A percentile compares a stretch with the other conserved stretches of the same genome.
These are phyloP conservation scores for Melastoma candidum DNA, from an alignment of 441 rosid genomes.

Conservation along the genomic window DNA sequence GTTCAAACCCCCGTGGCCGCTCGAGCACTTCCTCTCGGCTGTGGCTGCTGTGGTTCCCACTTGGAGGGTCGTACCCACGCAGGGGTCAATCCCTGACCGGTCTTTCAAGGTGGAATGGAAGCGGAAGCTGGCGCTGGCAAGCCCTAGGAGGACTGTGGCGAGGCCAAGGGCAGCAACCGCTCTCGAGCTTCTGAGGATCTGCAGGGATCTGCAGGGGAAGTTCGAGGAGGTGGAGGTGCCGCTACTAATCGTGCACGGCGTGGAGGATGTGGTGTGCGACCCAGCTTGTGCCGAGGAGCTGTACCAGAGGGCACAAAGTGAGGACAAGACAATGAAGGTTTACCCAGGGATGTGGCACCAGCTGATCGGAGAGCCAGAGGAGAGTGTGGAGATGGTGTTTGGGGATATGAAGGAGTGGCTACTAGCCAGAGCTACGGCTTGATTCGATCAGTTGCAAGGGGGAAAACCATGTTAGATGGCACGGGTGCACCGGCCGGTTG, in stretches of 20 bases:
- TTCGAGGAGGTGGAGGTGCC: conserved; percentile 81
- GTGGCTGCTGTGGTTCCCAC: conserved; percentile 68
- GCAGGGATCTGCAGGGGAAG: conserved; percentile 63
- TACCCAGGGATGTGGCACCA: conserved; percentile 86
- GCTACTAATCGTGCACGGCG: conserved; percentile 65
- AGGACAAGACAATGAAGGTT: conserved; percentile 65
- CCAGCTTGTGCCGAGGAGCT: conserved; percentile 64
- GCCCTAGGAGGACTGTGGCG: conserved; percentile 49
- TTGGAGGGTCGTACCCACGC: conserved; percentile 81
- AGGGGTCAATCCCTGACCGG: conserved; percentile 52
- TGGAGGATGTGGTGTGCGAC: conserved; percentile 69
- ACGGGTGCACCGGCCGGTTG: too few species aligned
- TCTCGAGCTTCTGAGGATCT: conserved; percentile 53
- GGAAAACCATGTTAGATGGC: too few species aligned
- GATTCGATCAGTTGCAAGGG: too few species aligned
- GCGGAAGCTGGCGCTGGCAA: conserved; percentile 53
- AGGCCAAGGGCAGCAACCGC: conserved; percentile 91
- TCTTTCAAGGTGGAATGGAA: conserved; percentile 83
- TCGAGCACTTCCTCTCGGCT: conserved; percentile 59
- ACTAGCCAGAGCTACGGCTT: conserved; percentile 23
- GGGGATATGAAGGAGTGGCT: conserved; percentile 72
- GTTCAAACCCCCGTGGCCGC: conserved; percentile 93
- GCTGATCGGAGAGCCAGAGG: conserved; percentile 69
- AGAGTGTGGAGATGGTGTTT: conserved; percentile 47
- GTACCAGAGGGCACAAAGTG: conserved; percentile 49